Base-by-base conservation (phyloP, 495 filamentous ascomycete genomes). In the Penicillium chermesinum region DNA sequence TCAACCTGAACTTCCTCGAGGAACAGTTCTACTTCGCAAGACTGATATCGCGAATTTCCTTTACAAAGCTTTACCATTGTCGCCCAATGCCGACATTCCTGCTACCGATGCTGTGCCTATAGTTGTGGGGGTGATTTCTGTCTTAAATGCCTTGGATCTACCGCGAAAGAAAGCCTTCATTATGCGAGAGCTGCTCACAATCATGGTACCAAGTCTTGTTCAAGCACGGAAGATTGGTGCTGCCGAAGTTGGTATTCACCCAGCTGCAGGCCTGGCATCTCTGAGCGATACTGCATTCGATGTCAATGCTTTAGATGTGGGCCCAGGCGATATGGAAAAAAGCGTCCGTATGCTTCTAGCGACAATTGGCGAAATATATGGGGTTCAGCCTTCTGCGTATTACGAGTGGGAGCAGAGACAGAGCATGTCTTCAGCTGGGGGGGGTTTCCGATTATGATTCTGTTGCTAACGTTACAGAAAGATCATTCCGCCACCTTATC, bases 231-330 rank as follows among this genome's bases (percentile, higher is more conserved):
- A 94, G 45, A 77, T 89, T 45, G 89, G 90, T 25, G 94, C 93
- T 44, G 93, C 94, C 15, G 93, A 96, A 54, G 85, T 91, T 47
- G 93, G 94, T 3, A 85, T 98, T 37, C 93, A 97, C 65, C 94
- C 94, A 38, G 90, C 89, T 19, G 89, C 93, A 17, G 89, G 87
- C 1, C 66, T 94, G 34, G 79, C 83, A 10, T 82, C 83, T 50
- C 66, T 90, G 17, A 75, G 65, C 43, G 72, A 76, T 44, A 66
- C 70, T 3, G 60, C 71, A 1, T 74, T 74, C 48, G 70, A 75
- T 52, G 71, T 83, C n/a, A 81, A 80, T 27, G 79, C 84, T 7
- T 66, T 93, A 40, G 86, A 91, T 52, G 66, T 89, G 18, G 82
- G 81, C 12, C 84, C 87, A 52, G 83, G 81, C 0, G 87, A 91